phyloP scores from a whole-genome alignment of 1,284 basidiomycete genomes.

The Rhodotorula mucilaginosa region DNA sequence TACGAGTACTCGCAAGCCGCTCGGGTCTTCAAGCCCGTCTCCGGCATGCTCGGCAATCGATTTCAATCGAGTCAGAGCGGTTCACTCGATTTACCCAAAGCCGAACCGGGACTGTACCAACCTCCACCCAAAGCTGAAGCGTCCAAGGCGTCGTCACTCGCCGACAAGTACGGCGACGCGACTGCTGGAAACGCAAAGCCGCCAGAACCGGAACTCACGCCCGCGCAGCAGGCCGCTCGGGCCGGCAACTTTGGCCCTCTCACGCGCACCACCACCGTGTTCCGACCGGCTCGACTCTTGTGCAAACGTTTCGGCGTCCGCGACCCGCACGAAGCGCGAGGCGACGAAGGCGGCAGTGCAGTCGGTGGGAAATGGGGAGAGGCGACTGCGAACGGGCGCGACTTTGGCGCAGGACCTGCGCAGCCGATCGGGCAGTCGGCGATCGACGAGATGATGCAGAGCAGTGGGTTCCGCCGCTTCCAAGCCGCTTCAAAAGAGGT shows the following conservation, averaged over 20 bases:
- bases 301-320: conserved; percentile 94
- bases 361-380: conserved; percentile 35
- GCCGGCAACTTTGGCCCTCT: conserved; percentile 82
- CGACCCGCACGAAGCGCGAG: conserved; percentile 64
- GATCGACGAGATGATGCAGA: conserved; percentile 40
- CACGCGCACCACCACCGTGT: conserved; percentile 65
- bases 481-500: conserved; percentile 16
- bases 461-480: conserved; percentile 25
- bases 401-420: conserved; percentile 7
- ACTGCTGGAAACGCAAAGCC: conserved; percentile 42
- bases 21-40: conserved; percentile 84
- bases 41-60: conserved; percentile 84
- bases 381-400: conserved; percentile 22
- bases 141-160: conserved; percentile 55
- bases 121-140: conserved; percentile 61
- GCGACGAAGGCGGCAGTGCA: not conserved
- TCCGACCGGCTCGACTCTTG: conserved; percentile 75
- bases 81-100: conserved; percentile 52
- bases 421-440: conserved; percentile 33
- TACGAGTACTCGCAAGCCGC: conserved; percentile 83
- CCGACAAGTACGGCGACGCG: conserved; percentile 46
- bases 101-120: conserved; percentile 39
- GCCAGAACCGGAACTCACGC: conserved; percentile 58
- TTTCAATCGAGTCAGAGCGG: conserved; percentile 70
- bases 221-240: conserved; percentile 74